These are phyloP conservation scores for Digitaria exilis DNA, from an alignment of 202 grass and related monocot genomes.

Conservation along the genomic window DNA sequence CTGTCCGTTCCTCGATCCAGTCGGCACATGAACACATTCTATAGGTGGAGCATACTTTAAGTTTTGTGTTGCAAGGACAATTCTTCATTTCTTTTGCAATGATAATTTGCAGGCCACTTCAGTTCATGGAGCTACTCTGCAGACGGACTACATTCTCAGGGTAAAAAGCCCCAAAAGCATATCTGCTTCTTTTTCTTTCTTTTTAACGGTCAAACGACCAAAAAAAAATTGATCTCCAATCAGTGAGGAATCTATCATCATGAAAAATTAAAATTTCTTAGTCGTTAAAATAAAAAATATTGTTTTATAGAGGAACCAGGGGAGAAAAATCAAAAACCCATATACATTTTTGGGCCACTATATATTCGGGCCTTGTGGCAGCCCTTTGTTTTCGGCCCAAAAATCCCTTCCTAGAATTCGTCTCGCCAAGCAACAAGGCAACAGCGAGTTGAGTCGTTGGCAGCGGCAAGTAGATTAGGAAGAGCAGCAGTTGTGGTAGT, in stretches of 20 bases:
- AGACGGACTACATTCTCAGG: conserved; percentile 71
- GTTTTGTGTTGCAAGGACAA: not conserved
- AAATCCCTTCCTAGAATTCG: not conserved
- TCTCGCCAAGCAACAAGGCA: not conserved
- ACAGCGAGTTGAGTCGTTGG: too few relatives aligned
- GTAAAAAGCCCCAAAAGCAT: conserved; percentile 36
- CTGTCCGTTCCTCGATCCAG: not conserved
- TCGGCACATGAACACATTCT: too few relatives aligned
- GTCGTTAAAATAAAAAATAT: not conserved
- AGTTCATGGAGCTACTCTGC: conserved; percentile 63
- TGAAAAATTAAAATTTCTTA: not conserved
- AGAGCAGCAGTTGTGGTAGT: not conserved
- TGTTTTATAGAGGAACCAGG: not conserved
- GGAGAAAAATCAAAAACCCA: not conserved
- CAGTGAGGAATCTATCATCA: too few relatives aligned
- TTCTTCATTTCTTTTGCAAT: not conserved
- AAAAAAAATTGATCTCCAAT: not conserved
- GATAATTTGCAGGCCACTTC: conserved; percentile 53
- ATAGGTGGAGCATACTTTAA: not conserved
- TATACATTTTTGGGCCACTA: not conserved
- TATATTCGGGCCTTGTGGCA: not conserved
- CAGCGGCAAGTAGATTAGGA: not conserved
- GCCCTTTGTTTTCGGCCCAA: not conserved
- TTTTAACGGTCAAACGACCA: not conserved
- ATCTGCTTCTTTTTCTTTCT: too few relatives aligned